Evolutionary conservation across 495 filamentous ascomycete species (phyloP).

Genomic region (Xylaria nigripes): DNA sequence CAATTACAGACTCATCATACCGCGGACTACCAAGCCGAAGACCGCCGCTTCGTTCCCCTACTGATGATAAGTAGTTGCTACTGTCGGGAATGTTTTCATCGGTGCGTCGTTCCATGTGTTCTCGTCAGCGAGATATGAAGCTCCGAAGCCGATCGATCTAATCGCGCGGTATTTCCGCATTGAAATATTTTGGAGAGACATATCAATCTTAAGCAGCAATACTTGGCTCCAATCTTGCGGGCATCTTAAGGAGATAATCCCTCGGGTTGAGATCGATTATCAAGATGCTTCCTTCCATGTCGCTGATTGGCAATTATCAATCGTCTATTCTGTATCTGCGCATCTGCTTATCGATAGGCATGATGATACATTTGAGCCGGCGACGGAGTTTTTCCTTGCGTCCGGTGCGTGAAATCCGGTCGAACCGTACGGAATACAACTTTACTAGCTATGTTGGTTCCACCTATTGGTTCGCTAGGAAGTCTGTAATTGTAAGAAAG

Average conservation of each 20-base stretch:
- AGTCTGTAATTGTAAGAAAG: slow-evolving; percentile 3
- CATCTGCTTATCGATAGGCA: no score
- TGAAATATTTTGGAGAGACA: background rate
- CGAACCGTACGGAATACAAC: slow-evolving; percentile 19
- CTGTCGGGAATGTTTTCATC: slow-evolving; percentile 13
- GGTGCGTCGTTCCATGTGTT: slow-evolving; percentile 12
- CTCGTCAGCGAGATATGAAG: slow-evolving; percentile 15
- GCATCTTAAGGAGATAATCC: no score
- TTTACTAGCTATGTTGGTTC: slow-evolving; percentile 15
- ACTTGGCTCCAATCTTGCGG: no score
- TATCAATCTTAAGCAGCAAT: background rate
- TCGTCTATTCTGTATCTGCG: slow-evolving; percentile 18
- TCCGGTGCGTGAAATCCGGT: slow-evolving; percentile 18
- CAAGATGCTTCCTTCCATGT: slow-evolving; percentile 10
- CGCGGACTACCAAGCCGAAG: background rate
- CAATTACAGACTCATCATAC: background rate
- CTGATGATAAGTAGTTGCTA: slow-evolving; percentile 11
- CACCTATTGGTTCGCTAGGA: slow-evolving; percentile 17
- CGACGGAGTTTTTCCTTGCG: slow-evolving; percentile 10
- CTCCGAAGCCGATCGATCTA: slow-evolving; percentile 15
- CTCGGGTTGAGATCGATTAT: background rate
- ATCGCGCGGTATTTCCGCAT: slow-evolving; percentile 18
- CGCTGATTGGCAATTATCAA: slow-evolving; percentile 17
- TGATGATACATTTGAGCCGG: slow-evolving; percentile 18
- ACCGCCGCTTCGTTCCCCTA: slow-evolving; percentile 5